Base-by-base conservation (phyloP, 352 stramenopile species). In the Bremia lactucae region DNA sequence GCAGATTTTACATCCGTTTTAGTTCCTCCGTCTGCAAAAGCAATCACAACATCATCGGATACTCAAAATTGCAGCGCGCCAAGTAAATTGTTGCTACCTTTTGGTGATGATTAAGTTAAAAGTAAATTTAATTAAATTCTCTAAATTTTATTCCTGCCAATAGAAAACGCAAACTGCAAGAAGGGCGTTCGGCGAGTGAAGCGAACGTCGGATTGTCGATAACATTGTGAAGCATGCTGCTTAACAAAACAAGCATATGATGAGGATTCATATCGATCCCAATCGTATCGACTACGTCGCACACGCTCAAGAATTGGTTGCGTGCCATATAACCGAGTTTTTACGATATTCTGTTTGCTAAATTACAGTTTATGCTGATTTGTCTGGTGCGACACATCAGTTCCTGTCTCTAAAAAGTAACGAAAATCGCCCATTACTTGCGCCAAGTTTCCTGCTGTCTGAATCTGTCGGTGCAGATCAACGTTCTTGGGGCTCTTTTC, bases 391-490 rank as follows among this genome's bases (percentile, higher is more conserved):
- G 68, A 62, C 37, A 46, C 19, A 29, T 76, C 55, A 15, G 4
- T 47, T 38, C 77, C 74, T 4, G 75, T 91, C 52, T 87, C 74
- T 16, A 91, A 61, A 46, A 88, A 91, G 41, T 87, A 61, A 23
- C 72, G 72, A 38, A 91, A 88, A 38, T 91, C 78, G 36, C 75
- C 74, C 36, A 88, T 74, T 25, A 91, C 72, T 54, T 88, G 78
- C 18, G 77, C 78, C 31, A 91, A 45, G 40, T 88, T 87, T 50
- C 78, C 78, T 23, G 78, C 78, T 7, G 76, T 87, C 49, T 91
- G 78, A 55, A 91, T 88, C 55, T 91, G 78, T 6, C 78, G 75
- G 64, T 91, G 78, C 31, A 88, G 46, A 52, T 91, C 78, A 43
- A 85, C 70, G 56, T 85, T 87, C 49, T 85, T 87, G 11, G 69